Evolutionary conservation across 306 rosid genomes (phyloP).

Genomic region (Gastrolobium villosum): DNA sequence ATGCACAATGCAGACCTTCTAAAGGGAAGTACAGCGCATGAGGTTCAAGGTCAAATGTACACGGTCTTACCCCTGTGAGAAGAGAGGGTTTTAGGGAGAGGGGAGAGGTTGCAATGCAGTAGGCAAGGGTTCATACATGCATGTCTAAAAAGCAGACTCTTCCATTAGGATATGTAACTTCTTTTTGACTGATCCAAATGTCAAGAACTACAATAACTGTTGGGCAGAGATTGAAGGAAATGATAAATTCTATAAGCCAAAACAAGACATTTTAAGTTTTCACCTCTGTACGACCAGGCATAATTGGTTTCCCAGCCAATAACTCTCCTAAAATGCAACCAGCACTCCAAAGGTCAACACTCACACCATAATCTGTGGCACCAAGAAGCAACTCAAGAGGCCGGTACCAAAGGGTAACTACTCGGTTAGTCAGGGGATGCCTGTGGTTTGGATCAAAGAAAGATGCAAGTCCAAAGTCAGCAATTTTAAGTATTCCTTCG

Average conservation of each 20-base stretch:
- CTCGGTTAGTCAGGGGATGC: conserved; percentile 94
- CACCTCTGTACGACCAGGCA: conserved; percentile 99
- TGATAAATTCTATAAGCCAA: conserved; percentile 33
- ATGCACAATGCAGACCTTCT: conserved; percentile 8
- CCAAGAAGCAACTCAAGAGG: conserved; percentile 98
- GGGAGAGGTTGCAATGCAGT: conserved; percentile 18
- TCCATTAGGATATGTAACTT: conserved; percentile 19
- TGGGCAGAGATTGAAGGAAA: conserved; percentile 35
- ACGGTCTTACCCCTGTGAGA: background rate
- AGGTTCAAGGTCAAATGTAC: background rate
- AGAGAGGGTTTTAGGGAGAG: background rate
- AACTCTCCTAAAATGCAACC: conserved; percentile 98
- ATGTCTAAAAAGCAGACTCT: conserved; percentile 13
- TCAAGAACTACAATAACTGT: background rate
- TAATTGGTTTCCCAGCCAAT: conserved; percentile 89
- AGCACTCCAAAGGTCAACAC: conserved; percentile 95
- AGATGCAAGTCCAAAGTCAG: conserved; percentile 92
- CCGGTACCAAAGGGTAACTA: conserved; percentile 95
- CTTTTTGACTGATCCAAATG: background rate
- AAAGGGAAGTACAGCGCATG: background rate
- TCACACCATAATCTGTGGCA: conserved; percentile 87
- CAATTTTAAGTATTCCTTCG: conserved; percentile 84
- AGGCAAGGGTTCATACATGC: conserved; percentile 5
- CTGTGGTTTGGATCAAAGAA: conserved; percentile 82
- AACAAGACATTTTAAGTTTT: conserved; percentile 37